phyloP scores from a whole-genome alignment of 1,284 basidiomycete species.

The Fomitopsis palustris region DNA sequence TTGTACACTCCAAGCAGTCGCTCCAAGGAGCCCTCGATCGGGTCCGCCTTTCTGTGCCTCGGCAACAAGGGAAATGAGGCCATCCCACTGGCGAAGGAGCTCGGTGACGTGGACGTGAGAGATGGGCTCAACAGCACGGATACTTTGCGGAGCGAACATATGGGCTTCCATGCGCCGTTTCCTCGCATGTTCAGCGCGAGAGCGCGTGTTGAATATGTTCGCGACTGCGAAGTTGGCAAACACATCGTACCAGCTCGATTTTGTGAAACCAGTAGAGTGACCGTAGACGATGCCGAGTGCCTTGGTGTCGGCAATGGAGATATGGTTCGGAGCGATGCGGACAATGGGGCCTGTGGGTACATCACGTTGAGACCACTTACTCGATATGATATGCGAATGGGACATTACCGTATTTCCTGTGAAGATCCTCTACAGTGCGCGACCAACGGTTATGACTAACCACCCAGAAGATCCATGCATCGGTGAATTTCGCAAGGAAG shows the following conservation, averaged over 20 bases:
- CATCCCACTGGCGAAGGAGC: constrained; percentile 71
- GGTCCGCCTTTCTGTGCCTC: constrained; percentile 2
- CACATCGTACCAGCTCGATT: constrained; percentile 68
- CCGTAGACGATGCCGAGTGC: constrained; percentile 71
- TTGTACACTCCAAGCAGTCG: constrained; percentile 53
- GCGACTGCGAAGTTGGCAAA: constrained; percentile 62
- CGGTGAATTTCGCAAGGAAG: not conserved
- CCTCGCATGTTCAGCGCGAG: constrained; percentile 73
- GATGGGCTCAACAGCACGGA: too few relatives aligned
- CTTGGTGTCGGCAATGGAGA: constrained; percentile 77
- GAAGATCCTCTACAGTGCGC: not conserved
- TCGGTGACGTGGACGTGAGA: constrained; percentile 58
- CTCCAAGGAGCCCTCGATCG: constrained; percentile 52
- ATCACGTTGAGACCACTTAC: too few relatives aligned
- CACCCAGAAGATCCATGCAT: not conserved
- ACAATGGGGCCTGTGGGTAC: too few relatives aligned
- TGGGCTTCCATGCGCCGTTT: constrained; percentile 85
- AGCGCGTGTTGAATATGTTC: constrained; percentile 43
- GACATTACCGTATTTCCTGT: not conserved
- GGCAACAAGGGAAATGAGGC: constrained; percentile 39
- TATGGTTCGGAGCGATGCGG: constrained; percentile 79
- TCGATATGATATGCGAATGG: too few relatives aligned
- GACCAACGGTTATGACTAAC: not conserved
- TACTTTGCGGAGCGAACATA: constrained; percentile 77
- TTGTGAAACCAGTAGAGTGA: constrained; percentile 71